Percentiles rank a stretch among this genome's conserved stretches.
Evolutionary conservation across 345 rosid genomes (phyloP).

Genomic region (Citrus glauca): DNA sequence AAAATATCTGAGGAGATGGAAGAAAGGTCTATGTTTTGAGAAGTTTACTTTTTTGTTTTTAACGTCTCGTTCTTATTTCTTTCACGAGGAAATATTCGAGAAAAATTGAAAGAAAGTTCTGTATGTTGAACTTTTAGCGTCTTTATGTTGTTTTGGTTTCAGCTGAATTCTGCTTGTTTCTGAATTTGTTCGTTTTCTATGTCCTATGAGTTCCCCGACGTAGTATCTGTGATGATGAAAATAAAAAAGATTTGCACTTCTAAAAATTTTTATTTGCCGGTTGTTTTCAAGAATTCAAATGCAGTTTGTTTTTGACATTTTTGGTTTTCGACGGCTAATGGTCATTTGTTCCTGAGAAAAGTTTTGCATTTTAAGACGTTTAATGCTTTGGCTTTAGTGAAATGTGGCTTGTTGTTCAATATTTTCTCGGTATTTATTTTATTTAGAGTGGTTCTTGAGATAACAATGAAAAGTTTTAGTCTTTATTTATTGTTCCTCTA

Average conservation of each 20-base stretch:
- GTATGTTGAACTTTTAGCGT: not conserved
- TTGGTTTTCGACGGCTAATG: not conserved
- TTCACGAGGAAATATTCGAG: not conserved
- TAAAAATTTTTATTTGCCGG: not conserved
- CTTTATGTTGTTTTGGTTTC: no score
- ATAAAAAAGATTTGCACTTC: no score
- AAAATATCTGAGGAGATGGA: not conserved
- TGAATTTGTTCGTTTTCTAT: not conserved
- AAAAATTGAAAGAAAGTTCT: not conserved
- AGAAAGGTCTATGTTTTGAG: not conserved
- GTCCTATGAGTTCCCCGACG: not conserved
- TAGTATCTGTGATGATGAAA: no score
- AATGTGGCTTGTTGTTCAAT: not conserved
- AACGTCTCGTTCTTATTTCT: constrained; percentile 3
- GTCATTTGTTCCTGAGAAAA: not conserved
- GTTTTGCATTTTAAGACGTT: not conserved
- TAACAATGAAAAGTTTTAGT: not conserved
- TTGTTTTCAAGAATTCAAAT: not conserved
- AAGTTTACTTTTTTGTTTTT: not conserved
- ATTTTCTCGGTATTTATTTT: not conserved
- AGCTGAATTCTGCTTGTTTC: not conserved
- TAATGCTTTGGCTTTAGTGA: not conserved
- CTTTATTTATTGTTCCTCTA: not conserved
- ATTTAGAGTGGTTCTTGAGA: not conserved
- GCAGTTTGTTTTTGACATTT: not conserved